A percentile compares a stretch with the other conserved stretches of the same genome.
These are phyloP conservation scores for Aureobasidium pullulans DNA, from an alignment of 2,329 filamentous ascomycete species.

Conservation along the genomic window DNA sequence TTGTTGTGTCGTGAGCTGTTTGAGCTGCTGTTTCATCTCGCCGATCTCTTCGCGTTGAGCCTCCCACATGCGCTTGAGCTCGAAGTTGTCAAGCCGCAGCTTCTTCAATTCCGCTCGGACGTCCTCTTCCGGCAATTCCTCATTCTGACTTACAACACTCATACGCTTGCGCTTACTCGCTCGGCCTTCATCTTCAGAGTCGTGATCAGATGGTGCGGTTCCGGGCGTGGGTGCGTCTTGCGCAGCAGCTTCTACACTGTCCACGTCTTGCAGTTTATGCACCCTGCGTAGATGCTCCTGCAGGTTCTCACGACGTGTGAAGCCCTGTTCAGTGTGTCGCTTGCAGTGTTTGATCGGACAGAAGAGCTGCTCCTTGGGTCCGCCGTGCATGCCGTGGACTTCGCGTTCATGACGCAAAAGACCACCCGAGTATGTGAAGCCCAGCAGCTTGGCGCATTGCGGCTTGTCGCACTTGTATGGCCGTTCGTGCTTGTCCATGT, in stretches of 20 bases:
- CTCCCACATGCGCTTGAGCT: slow-evolving; percentile 17
- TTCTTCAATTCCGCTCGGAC: slow-evolving; percentile 32
- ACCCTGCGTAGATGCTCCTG: slow-evolving; percentile 88
- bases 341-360: slow-evolving; percentile 78
- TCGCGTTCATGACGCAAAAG: slow-evolving; percentile 85
- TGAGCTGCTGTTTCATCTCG: not conserved
- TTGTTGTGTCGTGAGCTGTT: not conserved
- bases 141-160: slow-evolving; percentile 1
- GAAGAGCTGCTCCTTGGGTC: slow-evolving; percentile 77
- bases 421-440: slow-evolving; percentile 91
- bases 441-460: slow-evolving; percentile 85
- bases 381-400: slow-evolving; percentile 84
- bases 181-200: slow-evolving; percentile 8
- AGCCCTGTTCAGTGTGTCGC: slow-evolving; percentile 69
- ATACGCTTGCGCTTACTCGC: slow-evolving; percentile 8
- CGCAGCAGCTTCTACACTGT: slow-evolving; percentile 5
- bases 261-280: slow-evolving; percentile 42
- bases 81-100: slow-evolving; percentile 31
- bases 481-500: slow-evolving; percentile 96
- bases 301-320: slow-evolving; percentile 87
- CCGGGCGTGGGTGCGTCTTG: slow-evolving; percentile 16
- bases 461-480: slow-evolving; percentile 78
- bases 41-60: not conserved
- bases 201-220: slow-evolving; percentile 16
- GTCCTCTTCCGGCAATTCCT: slow-evolving; percentile 20